phyloP scores from a whole-genome alignment of 2,329 filamentous ascomycete species.

The Acrodontium crateriforme region DNA sequence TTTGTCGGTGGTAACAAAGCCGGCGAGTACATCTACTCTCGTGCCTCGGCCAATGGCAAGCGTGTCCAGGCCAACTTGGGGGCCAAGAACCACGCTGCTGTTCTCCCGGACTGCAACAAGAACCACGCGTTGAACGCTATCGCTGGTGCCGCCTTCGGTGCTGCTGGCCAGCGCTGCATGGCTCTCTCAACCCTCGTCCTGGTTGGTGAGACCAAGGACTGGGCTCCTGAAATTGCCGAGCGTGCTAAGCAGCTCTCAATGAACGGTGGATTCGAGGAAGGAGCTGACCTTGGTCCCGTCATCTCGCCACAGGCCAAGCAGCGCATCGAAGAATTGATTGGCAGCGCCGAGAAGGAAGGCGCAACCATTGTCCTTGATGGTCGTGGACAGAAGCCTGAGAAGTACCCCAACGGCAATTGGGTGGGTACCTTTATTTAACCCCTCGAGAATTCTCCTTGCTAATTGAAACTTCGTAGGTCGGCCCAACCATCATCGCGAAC shows the following conservation, averaged over 20 bases:
- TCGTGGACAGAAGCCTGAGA: conserved; percentile 56
- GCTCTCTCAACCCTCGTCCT: conserved; percentile 70
- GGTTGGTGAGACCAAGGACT: conserved; percentile 73
- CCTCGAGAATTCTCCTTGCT: not conserved
- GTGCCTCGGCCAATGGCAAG: conserved; percentile 73
- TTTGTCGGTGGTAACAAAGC: conserved; percentile 83
- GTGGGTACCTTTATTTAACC: conserved; percentile 26
- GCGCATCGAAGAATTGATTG: conserved; percentile 63
- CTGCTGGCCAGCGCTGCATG: conserved; percentile 78
- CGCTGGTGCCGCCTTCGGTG: conserved; percentile 70
- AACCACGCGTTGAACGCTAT: conserved; percentile 79
- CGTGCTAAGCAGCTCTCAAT: conserved; percentile 59
- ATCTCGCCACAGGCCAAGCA: conserved; percentile 68
- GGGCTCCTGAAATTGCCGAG: conserved; percentile 66
- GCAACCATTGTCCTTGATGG: conserved; percentile 74
- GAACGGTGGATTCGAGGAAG: conserved; percentile 68
- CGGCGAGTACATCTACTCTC: conserved; percentile 71
- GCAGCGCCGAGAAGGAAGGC: conserved; percentile 64
- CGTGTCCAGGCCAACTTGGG: conserved; percentile 78
- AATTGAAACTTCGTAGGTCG: conserved; percentile 39
- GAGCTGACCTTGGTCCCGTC: conserved; percentile 67
- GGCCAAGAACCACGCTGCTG: conserved; percentile 77
- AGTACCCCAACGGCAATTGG: conserved; percentile 76
- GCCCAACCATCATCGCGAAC: conserved; percentile 69
- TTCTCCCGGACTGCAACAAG: conserved; percentile 79